A percentile compares a stretch with the other conserved stretches of the same genome.
These are phyloP conservation scores for Arthrobotrys sinensis DNA, from an alignment of 2,329 filamentous ascomycete species.

Conservation along the genomic window DNA sequence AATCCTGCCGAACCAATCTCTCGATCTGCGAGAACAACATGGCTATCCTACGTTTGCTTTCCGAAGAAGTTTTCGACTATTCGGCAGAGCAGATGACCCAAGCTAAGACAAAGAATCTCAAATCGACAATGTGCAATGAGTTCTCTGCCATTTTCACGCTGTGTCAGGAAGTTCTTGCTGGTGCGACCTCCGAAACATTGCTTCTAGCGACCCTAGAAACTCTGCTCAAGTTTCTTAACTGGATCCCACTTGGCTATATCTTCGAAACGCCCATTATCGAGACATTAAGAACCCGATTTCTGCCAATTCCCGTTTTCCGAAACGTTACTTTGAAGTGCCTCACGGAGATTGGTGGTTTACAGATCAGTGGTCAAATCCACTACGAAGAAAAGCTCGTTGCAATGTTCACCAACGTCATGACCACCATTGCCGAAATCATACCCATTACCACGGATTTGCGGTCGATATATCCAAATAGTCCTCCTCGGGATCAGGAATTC, in stretches of 20 bases:
- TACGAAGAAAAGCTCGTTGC: slow-evolving; percentile 97
- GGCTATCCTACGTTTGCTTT: slow-evolving; percentile 94
- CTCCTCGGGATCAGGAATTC: slow-evolving; percentile 94
- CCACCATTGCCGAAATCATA: slow-evolving; percentile 92
- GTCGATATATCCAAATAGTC: slow-evolving; percentile 90
- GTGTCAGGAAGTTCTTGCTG: slow-evolving; percentile 93
- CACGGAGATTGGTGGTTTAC: slow-evolving; percentile 95
- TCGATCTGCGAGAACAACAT: slow-evolving; percentile 99
- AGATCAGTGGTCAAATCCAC: slow-evolving; percentile 80
- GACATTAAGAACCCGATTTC: slow-evolving; percentile 90
- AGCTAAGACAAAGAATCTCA: slow-evolving; percentile 93
- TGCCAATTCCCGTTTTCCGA: slow-evolving; percentile 93
- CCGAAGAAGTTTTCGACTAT: slow-evolving; percentile 98
- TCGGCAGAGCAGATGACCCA: slow-evolving; percentile 99
- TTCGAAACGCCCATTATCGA: slow-evolving; percentile 98
- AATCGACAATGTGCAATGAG: slow-evolving; percentile 98
- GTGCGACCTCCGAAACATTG: slow-evolving; percentile 87
- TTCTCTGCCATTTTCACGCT: slow-evolving; percentile 99
- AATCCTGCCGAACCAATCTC: slow-evolving; percentile 92
- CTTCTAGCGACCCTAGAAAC: slow-evolving; percentile 98
- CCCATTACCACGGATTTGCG: slow-evolving; percentile 91
- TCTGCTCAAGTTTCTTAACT: slow-evolving; percentile 95
- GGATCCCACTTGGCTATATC: slow-evolving; percentile 98
- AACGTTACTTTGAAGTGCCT: slow-evolving; percentile 97
- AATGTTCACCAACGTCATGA: slow-evolving; percentile 98